Evolutionary conservation across 2,329 filamentous ascomycete species (phyloP).

Genomic region (Davidsoniella neocaledoniae): DNA sequence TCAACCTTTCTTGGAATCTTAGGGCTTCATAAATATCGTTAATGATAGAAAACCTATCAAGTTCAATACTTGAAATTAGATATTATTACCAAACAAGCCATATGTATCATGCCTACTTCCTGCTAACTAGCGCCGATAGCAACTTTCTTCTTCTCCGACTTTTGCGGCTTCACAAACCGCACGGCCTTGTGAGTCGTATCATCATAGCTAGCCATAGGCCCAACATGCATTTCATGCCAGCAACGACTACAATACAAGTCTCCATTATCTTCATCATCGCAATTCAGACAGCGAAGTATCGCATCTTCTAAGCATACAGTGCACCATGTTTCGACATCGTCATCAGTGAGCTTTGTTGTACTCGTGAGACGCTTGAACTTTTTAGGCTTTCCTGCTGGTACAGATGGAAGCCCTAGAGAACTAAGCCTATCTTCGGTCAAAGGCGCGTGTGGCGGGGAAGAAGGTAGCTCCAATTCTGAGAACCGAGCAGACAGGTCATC

Average conservation of each 20-base stretch:
- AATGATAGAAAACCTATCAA: neutral
- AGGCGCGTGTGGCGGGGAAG: constrained; percentile 16
- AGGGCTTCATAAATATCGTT: neutral
- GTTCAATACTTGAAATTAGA: too few species aligned
- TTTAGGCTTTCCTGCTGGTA: constrained; percentile 31
- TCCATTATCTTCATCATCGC: constrained; percentile 35
- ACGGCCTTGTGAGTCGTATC: constrained; percentile 54
- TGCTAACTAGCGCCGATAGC: constrained; percentile 21
- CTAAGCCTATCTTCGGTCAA: constrained; percentile 13
- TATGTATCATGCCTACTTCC: neutral
- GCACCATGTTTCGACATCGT: constrained; percentile 63
- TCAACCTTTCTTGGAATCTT: neutral
- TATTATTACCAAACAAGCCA: neutral
- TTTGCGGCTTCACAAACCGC: constrained; percentile 29
- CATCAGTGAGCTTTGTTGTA: constrained; percentile 39
- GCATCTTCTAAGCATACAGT: constrained; percentile 69
- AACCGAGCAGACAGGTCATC: constrained; percentile 35
- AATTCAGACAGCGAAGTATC: constrained; percentile 54
- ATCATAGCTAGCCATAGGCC: constrained; percentile 51
- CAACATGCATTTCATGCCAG: constrained; percentile 67
- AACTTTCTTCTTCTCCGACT: constrained; percentile 19
- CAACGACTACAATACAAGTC: constrained; percentile 55
- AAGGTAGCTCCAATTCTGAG: constrained; percentile 30
- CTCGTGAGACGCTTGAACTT: constrained; percentile 25
- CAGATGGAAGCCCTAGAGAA: constrained; percentile 20